These are phyloP conservation scores for Lasiosphaeria hispida DNA, from an alignment of 495 filamentous ascomycete genomes.

Conservation along the genomic window DNA sequence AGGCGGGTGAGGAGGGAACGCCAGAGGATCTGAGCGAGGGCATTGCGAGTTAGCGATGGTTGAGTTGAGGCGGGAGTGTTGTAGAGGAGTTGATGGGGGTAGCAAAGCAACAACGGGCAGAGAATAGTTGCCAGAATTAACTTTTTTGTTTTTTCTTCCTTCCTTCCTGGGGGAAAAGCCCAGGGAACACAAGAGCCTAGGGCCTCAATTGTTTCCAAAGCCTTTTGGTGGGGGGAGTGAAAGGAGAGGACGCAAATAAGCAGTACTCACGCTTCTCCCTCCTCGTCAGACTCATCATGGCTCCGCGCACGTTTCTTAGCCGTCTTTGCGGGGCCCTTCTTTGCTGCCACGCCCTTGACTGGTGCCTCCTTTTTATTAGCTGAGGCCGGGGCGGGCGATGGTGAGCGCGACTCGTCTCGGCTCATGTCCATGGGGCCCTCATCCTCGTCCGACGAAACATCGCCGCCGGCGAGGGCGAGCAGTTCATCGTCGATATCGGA, in stretches of 20 bases:
- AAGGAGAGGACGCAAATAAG: constrained; percentile 15
- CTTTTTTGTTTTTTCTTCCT: too few relatives aligned
- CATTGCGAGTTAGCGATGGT: constrained; percentile 17
- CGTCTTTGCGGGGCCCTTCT: constrained; percentile 50
- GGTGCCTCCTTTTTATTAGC: constrained; percentile 32
- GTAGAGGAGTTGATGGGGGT: background rate
- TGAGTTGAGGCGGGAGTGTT: background rate
- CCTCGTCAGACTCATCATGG: constrained; percentile 68
- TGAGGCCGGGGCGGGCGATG: constrained; percentile 29
- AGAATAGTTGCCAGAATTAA: background rate
- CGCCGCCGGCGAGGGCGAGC: constrained; percentile 76
- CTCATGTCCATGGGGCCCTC: constrained; percentile 40
- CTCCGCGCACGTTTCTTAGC: constrained; percentile 41
- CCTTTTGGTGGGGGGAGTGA: constrained; percentile 36
- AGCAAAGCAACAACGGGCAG: constrained; percentile 10
- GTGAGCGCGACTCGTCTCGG: constrained; percentile 35
- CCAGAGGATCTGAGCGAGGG: constrained; percentile 51
- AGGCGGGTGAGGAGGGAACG: constrained; percentile 62
- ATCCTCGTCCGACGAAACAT: constrained; percentile 52
- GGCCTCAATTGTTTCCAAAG: background rate
- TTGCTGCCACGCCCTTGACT: constrained; percentile 36
- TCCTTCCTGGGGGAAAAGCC: too few relatives aligned
- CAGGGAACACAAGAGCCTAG: too few relatives aligned
- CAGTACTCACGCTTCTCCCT: constrained; percentile 79
- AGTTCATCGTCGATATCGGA: constrained; percentile 85